Base-by-base conservation (phyloP, 768 basidiomycete species). In the Suillus sp. region DNA sequence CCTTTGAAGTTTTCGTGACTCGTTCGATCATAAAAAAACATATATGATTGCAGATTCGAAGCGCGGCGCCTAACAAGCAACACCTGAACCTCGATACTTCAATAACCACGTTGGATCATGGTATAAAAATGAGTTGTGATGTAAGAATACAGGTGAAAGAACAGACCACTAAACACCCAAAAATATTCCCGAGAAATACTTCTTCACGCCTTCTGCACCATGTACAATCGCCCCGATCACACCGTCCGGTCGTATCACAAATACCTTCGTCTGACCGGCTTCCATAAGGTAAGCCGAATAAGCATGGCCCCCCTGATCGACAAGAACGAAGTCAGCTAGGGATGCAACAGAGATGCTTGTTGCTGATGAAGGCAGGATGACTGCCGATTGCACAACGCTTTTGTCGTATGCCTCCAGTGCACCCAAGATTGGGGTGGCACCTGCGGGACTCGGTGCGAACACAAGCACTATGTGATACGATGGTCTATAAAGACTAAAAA, bases 291-390 rank as follows among this genome's bases (percentile, higher is more conserved):
- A 82, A 1, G 74, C 71, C 1, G 66, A 66, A 64, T 77, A 72
- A 0, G 79, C 80, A 61, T 78, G 72, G 9, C 77, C 78, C 0
- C 66, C 67, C 18, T 62, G 58, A 64, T 80, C 78, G 25, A 75
- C 72, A 11, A 81, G 59, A 14, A 77, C 69, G 30, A 70, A 72
- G 61, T 74, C 73, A 2, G 72, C 72, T 40, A 18, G 40, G 37
- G 47, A 37, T 60, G n/a, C 59, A 60, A 9, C 30, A 13, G 42
- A 3, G 30, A 25, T 27, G 20, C 7, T 25, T 20, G 38, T 9
- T 22, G 30, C 25, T 0, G 42, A 42, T 16, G 38, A 43, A 34
- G 62, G 62, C 30, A 63, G 27, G 14, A 67, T 47, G 34, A 56
- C 55, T 2, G 64, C 47, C 3, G 65, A 32, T 30, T 48, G 63